Conservation (phyloP, 495 filamentous ascomycete genomes). For the Aspergillus egyptiacus region DNA sequence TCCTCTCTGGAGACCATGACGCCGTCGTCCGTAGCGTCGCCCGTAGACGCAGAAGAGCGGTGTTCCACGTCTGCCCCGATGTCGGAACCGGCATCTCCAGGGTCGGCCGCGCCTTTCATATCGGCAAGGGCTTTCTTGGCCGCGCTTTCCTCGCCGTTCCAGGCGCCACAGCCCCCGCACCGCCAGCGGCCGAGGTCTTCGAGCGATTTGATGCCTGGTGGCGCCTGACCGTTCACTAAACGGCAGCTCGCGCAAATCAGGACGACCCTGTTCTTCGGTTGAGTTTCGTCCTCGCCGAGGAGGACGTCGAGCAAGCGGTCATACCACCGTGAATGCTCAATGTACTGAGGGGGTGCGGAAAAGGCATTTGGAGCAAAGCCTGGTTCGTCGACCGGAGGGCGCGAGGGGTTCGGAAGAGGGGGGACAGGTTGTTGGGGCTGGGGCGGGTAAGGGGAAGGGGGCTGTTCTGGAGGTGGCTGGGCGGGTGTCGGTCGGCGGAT, state of each 20-base stretch:
- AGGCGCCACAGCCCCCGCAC: conserved; percentile 76
- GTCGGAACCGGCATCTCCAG: conserved; percentile 22
- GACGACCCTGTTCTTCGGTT: conserved; percentile 82
- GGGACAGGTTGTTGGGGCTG: conserved; percentile 12
- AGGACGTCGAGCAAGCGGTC: conserved; percentile 88
- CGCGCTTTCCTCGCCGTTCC: conserved; percentile 78
- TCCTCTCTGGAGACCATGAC: conserved; percentile 29
- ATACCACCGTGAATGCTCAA: conserved; percentile 70
- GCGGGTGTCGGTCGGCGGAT: conserved; percentile 45
- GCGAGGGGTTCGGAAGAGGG: conserved; percentile 10
- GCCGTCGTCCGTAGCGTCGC: conserved; percentile 22
- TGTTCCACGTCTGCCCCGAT: conserved; percentile 14
- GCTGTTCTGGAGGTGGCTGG: conserved; percentile 10
- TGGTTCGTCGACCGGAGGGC: conserved; percentile 27
- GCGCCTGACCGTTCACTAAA: conserved; percentile 93
- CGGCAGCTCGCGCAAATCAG: conserved; percentile 79
- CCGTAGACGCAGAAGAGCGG: conserved; percentile 15
- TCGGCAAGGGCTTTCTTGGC: conserved; percentile 52
- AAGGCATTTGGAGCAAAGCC: conserved; percentile 60
- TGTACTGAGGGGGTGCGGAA: conserved; percentile 39
- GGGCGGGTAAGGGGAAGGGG: conserved; percentile 10
- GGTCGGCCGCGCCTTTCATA: conserved; percentile 28
- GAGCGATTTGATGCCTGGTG: conserved; percentile 71
- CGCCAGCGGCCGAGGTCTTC: conserved; percentile 85
- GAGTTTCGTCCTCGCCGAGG: conserved; percentile 90